Evolutionary conservation across 2,329 filamentous ascomycete species (phyloP), one percentile per base, ranked within the genome.

Genomic region (Tolypocladium tundrense): DNA sequence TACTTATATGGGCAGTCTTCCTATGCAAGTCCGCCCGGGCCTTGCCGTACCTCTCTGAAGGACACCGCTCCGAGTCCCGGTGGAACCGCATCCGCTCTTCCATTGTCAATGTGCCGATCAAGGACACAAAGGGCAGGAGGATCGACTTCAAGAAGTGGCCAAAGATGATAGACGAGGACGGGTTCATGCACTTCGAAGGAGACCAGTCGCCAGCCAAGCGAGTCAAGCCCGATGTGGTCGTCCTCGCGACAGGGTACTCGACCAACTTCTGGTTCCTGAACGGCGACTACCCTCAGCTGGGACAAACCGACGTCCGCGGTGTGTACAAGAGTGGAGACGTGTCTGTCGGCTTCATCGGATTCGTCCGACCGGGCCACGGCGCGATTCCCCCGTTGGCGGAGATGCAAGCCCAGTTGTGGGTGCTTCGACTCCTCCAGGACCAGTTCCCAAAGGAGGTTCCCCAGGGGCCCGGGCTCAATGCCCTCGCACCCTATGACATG

Each of bases 301-400:
- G 75, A 53, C 76, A 82, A 53, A 69, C 75, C 24, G 75, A 78
- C 59, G 77, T 84, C 16, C 77, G 81, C n/a, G 73, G 77, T 21
- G 73, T 86, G 53, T 85, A 84, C 66, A 70, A 68, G 33, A 57
- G 64, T 3, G 67, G 66, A 4, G 71, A 77, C 40, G 67, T 74
- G 1, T 69, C 69, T 0, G 61, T 79, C 0, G 76, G 70, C 3
- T 80, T 76, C 61, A 76, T 80, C 54, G 77, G 78, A 10, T 79
- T 79, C 57, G 68, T 79, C 6, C 71, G 78, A 0, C 78, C 77
- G 4, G 67, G 72, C 13, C 70, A 77, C 41, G 75, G 73, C 42
- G 76, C 77, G 3, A 79, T 80, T 31, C 77, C 78, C 10, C 77
- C 78, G 0, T 70, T 80, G 2, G 69, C 77, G 1, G 77, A 80